These are phyloP conservation scores for Kregervanrija delftensis DNA, from an alignment of 805 yeast genomes.

Conservation along the genomic window DNA sequence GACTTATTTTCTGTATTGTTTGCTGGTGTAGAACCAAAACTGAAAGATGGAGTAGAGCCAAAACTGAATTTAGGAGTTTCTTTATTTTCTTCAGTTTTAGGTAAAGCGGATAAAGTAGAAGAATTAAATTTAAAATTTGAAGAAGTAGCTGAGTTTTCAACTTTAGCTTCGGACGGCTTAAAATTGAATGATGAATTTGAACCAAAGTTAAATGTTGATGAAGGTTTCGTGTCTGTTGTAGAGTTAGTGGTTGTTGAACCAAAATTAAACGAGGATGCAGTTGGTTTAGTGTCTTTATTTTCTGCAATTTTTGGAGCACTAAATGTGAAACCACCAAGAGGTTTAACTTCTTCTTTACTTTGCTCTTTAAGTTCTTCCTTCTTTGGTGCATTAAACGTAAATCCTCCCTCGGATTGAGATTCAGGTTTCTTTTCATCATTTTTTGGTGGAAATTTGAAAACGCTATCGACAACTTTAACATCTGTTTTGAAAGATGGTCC, in stretches of 20 bases:
- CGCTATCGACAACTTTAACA: conserved; percentile 26
- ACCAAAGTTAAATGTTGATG: conserved; percentile 3
- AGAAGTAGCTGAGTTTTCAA: conserved; percentile 6
- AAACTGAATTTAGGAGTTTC: conserved; percentile 1
- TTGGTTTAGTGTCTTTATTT: not conserved
- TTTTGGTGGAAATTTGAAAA: conserved; percentile 23
- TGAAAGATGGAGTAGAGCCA: conserved; percentile 6
- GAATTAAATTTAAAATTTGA: not conserved
- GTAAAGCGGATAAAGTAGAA: not conserved
- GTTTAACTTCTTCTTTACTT: conserved; percentile 17
- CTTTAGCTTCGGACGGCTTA: conserved; percentile 1
- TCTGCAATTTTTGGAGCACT: conserved; percentile 6
- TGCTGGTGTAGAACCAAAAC: conserved; percentile 5
- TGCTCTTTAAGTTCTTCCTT: conserved; percentile 6
- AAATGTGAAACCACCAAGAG: conserved; percentile 18
- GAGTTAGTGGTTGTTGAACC: not conserved
- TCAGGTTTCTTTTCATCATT: conserved; percentile 13
- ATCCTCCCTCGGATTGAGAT: conserved; percentile 10
- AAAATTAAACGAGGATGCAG: conserved; percentile 1
- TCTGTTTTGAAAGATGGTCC: conserved; percentile 61
- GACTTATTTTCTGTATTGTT: not conserved
- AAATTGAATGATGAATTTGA: conserved; percentile 2
- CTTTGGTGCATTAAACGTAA: conserved; percentile 9
- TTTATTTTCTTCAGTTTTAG: conserved; percentile 1
- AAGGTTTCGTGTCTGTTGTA: conserved; percentile 1